These are phyloP conservation scores for Cordyceps javanica DNA, from an alignment of 2,329 filamentous ascomycete species.

Conservation along the genomic window DNA sequence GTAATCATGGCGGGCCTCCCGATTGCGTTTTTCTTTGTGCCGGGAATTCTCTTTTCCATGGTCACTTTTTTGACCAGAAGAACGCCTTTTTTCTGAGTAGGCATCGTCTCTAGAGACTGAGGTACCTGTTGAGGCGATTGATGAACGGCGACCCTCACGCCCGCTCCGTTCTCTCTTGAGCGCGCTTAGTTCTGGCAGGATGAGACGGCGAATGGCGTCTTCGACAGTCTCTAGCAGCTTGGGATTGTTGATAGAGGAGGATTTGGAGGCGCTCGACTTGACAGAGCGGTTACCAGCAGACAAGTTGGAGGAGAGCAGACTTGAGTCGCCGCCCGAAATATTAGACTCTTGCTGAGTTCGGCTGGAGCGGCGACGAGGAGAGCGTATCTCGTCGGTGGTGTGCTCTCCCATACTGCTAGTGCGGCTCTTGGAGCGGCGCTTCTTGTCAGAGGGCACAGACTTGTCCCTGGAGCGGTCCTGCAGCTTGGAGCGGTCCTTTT, in stretches of 20 bases:
- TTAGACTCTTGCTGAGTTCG: conserved; percentile 46
- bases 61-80: conserved; percentile 49
- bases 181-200: conserved; percentile 84
- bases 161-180: conserved; percentile 86
- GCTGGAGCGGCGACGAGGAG: conserved; percentile 45
- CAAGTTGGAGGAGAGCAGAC: conserved; percentile 47
- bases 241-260: conserved; percentile 83
- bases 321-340: conserved; percentile 49
- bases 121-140: conserved; percentile 50
- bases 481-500: conserved; percentile 36
- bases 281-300: conserved; percentile 50
- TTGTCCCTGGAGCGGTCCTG: conserved; percentile 39
- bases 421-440: conserved; percentile 39
- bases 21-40: conserved; percentile 39
- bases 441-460: conserved; percentile 39
- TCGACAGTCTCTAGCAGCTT: conserved; percentile 87
- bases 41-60: conserved; percentile 47
- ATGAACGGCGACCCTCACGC: conserved; percentile 63
- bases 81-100: conserved; percentile 56
- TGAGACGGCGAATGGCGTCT: conserved; percentile 83
- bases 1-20: conserved; percentile 50
- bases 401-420: conserved; percentile 44
- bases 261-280: conserved; percentile 47
- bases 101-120: conserved; percentile 49
- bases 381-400: conserved; percentile 38